Base-by-base conservation (phyloP, 208 protist species). In the Paratrypanosoma confusum region DNA sequence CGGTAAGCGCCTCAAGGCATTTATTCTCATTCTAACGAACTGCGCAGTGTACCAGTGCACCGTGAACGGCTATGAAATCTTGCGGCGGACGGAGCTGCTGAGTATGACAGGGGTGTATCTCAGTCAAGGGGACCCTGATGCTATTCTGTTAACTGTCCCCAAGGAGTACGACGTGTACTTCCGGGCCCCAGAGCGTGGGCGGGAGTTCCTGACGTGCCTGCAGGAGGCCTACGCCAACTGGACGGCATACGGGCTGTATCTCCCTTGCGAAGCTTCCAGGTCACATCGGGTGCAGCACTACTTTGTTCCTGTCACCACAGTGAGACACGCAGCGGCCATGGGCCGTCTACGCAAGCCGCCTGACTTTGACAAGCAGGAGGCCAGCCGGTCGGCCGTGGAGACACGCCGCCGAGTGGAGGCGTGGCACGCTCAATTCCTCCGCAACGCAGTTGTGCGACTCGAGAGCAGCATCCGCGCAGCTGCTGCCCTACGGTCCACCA, bases 81-180 rank as follows among this genome's bases (percentile, higher is more conserved):
- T 71, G 40, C 57, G 65, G 11, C 69, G 75, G 14, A 76, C 66
- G 4, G 57, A 70, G 39, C 43, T 84, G 51, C 54, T 50, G 18
- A 56, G 69, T 35, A 27, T 84, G 11, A 56, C 32, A 18, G 56
- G 55, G 17, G 64, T 79, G 34, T 66, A 62, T 20, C 18, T 69
- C 8, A 53, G 51, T 40, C 31, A 17, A 14, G 31, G 31, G 17
- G 69, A 84, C 51, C 62, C 66, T 1, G 60, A 79, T 60, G 58
- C 66, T 6, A 34, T 84, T 28, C 53, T 84, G 43, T 56, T 84
- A 14, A 55, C 46, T 13, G 57, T 79, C 23, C 69, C 70, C 20
- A 53, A 49, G 3, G 75, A 79, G 49, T 76, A 77, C 55, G 75
- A 79, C 54, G 72, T 84, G 62, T 79, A 71, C 56, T 62, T 84